Percentiles rank a stretch among this genome's conserved stretches.
Evolutionary conservation across 23 red algal species (phyloP).

Genomic region (Agarophyton chilense): DNA sequence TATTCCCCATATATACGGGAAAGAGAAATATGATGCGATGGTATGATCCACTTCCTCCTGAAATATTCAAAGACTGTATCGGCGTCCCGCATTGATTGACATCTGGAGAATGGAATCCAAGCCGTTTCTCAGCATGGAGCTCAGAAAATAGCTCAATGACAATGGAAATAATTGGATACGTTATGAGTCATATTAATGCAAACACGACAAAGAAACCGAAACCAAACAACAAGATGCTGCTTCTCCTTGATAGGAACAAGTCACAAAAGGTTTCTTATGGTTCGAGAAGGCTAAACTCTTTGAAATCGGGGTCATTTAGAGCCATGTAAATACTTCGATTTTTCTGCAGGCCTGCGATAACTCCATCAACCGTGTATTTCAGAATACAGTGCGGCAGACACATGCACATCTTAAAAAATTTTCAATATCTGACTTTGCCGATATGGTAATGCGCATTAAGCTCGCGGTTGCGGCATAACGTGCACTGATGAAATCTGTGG

Average conservation of each 20-base stretch:
- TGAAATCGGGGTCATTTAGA: background rate
- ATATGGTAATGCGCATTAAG: background rate
- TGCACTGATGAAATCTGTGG: background rate
- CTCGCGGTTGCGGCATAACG: background rate
- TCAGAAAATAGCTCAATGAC: too few relatives aligned
- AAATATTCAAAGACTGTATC: background rate
- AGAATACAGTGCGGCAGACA: background rate
- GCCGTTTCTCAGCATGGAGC: background rate
- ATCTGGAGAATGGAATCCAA: background rate
- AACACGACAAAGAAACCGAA: background rate
- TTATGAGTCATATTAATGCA: background rate
- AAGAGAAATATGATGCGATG: background rate
- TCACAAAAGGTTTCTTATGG: background rate
- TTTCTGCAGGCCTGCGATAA: slow-evolving; percentile 7
- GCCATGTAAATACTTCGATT: background rate
- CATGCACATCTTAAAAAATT: background rate
- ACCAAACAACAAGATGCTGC: background rate
- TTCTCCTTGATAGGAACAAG: background rate
- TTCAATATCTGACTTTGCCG: background rate
- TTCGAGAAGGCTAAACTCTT: background rate
- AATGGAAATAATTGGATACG: background rate
- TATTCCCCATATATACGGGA: background rate
- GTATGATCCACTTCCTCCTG: background rate
- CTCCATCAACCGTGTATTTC: background rate
- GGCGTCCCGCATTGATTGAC: background rate